Base-by-base conservation (phyloP, 768 basidiomycete genomes). In the Trametes maxima region DNA sequence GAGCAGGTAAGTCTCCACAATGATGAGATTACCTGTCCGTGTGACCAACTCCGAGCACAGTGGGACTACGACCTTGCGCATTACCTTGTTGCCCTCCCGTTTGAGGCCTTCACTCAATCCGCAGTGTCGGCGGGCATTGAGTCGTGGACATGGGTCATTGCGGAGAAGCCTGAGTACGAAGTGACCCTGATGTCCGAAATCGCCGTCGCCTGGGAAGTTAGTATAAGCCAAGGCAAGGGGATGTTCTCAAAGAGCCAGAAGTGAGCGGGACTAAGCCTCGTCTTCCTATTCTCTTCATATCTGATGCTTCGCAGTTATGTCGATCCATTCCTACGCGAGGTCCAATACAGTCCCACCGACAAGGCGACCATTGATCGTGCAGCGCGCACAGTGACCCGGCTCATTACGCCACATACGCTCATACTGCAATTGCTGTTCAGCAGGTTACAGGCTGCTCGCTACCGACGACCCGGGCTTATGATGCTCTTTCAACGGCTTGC, bases 61-160 rank as follows among this genome's bases (percentile, higher is more conserved):
- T 88, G 86, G 70, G 93, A 98, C 60, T 83, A 90, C 69, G 90
- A 90, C 22, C 78, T 98, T 14, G 76, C 98, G 11, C 90, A 92
- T 74, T 89, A 94, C 72, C 78, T 98, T 24, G 95, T 98, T 8
- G 80, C 82, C 36, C 74, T 98, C 17, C 97, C 97, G 0, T 92
- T 98, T 67, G 89, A 91, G 57, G 88, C 92, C 2, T 93, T 93
- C 63, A 95, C 91, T 0, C 93, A 95, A 1, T 78, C 91, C 4
- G 86, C 94, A 0, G 85, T 98, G 58, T 83, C 92, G 16, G 85
- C 92, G 1, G 95, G 93, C 0, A 88, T 95, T 44, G 95, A 98
- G 70, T 89, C 90, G 11, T 98, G 97, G 97, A 94, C 90, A 3
- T 98, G 95, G 95, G 82, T 97, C 0, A 89, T 97, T 54, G 86